Base-by-base conservation (phyloP, 371 early-diverging fungal species). In the Batkoa obscura region DNA sequence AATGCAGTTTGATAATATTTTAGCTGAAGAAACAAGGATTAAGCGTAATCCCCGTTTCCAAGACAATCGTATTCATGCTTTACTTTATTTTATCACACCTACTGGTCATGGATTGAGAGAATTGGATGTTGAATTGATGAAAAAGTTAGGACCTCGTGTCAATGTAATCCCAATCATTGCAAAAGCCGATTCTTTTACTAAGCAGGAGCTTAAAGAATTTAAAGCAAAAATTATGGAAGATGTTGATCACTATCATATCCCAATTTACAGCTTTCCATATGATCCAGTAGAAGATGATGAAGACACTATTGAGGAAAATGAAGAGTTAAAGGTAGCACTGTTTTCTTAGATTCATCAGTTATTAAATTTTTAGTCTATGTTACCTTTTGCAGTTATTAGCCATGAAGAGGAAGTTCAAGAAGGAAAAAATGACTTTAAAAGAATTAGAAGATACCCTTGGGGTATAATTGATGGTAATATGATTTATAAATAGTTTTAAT, bases 361-460 rank as follows among this genome's bases (percentile, higher is more conserved):
- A 33, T 12, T n/a, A 9, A 38, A 36, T 5, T 48, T 30, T 2
- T 62, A 84, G 84, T 64, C 78, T 2, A 75, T 94, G 51, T 71
- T 95, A 46, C 99, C 99, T 10, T 97, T 99, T 66, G 83, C 98
- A 2, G 80, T 98, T n/a, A 86, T 99, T 54, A 99, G 99, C 13
- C 81, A 86, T 62, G 94, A 96, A 50, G 92, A 94, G 59, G 91
- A 88, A 54, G 81, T 91, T 47, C 71, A 70, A 10, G 73, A 86
- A 30, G 81, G 79, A 37, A 75, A 76, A 50, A 61, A 66, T 23
- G 50, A 70, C 34, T 65, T 66, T n/a, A 62, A 63, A 50, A 74
- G 72, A 58, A 81, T 95, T 34, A 82, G 99, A 47, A 90, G 84
- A 63, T 99, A 98, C 67, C 95, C 94, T n/a, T 99, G 99, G 99